Evolutionary conservation across 805 yeast species (phyloP).

Genomic region (Candida adriatica): DNA sequence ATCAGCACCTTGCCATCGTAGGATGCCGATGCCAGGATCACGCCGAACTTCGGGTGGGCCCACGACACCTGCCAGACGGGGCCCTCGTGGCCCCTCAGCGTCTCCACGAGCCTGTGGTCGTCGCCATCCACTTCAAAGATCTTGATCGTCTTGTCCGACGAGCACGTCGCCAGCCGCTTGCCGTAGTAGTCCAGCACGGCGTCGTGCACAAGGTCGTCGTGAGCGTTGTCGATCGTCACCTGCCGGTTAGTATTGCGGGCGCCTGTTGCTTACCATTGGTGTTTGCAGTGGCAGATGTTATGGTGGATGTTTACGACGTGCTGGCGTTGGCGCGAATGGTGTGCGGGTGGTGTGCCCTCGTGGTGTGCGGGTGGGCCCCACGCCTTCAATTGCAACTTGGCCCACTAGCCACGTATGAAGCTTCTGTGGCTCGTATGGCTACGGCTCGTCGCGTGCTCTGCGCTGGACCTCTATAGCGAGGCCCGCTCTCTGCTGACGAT

Average conservation of each 20-base stretch:
- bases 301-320: no score
- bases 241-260: conserved; percentile 10
- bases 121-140: conserved; percentile 89
- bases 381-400: no score
- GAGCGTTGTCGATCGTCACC: conserved; percentile 90
- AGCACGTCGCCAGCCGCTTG: conserved; percentile 89
- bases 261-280: no score
- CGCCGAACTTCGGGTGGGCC: conserved; percentile 99
- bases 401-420: no score
- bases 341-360: no score
- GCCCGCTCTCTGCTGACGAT: neutral
- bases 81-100: conserved; percentile 90
- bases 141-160: conserved; percentile 93
- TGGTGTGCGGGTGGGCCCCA: no score
- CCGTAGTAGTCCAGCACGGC: conserved; percentile 98
- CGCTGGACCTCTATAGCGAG: no score
- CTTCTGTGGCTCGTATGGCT: no score
- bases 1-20: conserved; percentile 91
- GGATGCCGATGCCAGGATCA: conserved; percentile 88
- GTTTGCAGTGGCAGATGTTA: no score
- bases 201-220: conserved; percentile 90
- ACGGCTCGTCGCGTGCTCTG: no score
- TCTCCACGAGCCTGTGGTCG: conserved; percentile 71
- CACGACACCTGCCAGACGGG: conserved; percentile 99
- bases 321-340: no score